Conservation (phyloP, 345 rosid species). For the Bruguiera parviflora region DNA sequence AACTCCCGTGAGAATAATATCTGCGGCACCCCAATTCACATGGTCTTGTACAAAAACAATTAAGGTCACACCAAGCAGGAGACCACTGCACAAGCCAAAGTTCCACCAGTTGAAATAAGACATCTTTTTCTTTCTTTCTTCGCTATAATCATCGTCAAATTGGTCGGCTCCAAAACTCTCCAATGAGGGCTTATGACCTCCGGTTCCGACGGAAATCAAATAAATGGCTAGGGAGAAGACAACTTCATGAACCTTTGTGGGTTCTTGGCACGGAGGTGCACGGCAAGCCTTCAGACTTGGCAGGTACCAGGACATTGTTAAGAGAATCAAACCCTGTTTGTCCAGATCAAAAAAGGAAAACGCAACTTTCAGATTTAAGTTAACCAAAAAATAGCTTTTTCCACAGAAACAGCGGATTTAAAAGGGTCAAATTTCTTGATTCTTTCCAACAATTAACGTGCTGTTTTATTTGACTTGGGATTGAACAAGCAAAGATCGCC, state of each 20-base stretch:
- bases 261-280: constrained; percentile 44
- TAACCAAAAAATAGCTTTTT: no score
- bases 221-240: constrained; percentile 76
- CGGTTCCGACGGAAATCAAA: constrained; percentile 81
- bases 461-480: no score
- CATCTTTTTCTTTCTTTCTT: constrained; percentile 81
- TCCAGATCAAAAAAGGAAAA: no score
- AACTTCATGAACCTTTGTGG: constrained; percentile 63
- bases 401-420: no score
- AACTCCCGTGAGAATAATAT: constrained; percentile 52
- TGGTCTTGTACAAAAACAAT: constrained; percentile 76
- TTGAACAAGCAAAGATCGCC: no score
- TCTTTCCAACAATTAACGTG: no score
- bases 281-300: constrained; percentile 52
- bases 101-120: constrained; percentile 97
- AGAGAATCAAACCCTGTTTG: constrained; percentile 40
- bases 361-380: no score
- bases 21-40: constrained; percentile 78
- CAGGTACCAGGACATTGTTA: constrained; percentile 39
- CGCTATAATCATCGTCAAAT: constrained; percentile 65
- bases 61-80: constrained; percentile 65
- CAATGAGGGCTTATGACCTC: constrained; percentile 89
- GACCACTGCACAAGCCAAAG: constrained; percentile 68
- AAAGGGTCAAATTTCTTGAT: no score
- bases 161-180: constrained; percentile 99